Base-by-base conservation (phyloP, 2,329 filamentous ascomycete genomes). In the Xylariaceae sp. region DNA sequence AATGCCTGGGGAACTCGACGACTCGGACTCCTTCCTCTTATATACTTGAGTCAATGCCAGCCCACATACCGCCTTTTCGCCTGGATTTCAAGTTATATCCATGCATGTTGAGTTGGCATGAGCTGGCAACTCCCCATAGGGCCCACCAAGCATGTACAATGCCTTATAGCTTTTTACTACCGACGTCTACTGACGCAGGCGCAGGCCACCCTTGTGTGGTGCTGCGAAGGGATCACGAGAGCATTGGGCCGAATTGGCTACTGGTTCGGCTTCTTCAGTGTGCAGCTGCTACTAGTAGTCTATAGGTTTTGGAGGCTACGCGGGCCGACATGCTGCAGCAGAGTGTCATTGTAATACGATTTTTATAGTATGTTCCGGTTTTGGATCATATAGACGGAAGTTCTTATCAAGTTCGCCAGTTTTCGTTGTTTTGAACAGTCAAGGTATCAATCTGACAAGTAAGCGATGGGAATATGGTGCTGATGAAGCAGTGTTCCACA, bases 31-130 rank as follows among this genome's bases (percentile, higher is more conserved):
- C 59, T 50, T 64, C 61, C 55, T 59, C 64, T 64, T 67, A 65
- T 67, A 68, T 67, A 65, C 53, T 39, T 58, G 40, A 55, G 51
- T 40, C 23, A 60, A 56, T 58, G 60, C 65, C 62, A 63, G 45
- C 64, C 61, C 63, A 65, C 68, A 72, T 72, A 71, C 69, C 69
- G 69, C 70, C 68, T 68, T 72, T 71, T 72, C 64, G 58, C 63
- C 64, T 66, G 67, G 60, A 65, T 63, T 66, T 64, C 63, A 65
- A 65, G 65, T 61, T 65, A 41, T 62, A 58, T 67, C 66, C 64
- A 72, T 73, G 71, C 71, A 72, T 62, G 71, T 67, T 73, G 71
- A 71, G 70, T 63, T 73, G 70, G 58, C 57, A 62, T 72, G 70
- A 71, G 69, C 58, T 73, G 71, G 57, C 60, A 62, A 56, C 66